These are phyloP conservation scores for Trichosporon ovoides DNA, from an alignment of 1,284 basidiomycete species.

Conservation along the genomic window DNA sequence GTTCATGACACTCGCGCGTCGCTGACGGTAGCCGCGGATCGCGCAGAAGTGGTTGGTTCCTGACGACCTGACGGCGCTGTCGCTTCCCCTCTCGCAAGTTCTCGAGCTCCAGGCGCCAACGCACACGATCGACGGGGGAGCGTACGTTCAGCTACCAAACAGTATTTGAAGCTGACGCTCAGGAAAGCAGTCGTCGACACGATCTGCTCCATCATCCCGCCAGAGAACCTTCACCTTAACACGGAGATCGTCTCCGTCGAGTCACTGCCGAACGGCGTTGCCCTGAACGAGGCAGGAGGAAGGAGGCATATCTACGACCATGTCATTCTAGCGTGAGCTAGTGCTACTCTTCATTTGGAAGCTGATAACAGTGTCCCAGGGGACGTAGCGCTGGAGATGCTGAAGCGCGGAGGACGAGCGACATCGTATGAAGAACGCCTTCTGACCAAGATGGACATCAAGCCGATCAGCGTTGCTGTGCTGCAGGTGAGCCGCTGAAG, in stretches of 20 bases:
- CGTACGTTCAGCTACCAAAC: conserved; percentile 39
- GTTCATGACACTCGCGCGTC: no score
- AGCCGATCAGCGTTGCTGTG: not conserved
- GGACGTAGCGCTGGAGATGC: conserved; percentile 60
- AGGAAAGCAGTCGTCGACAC: conserved; percentile 60
- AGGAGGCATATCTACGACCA: conserved; percentile 58
- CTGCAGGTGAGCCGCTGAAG: not conserved
- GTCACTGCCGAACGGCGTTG: conserved; percentile 30
- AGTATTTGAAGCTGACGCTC: conserved; percentile 36
- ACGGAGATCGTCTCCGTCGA: conserved; percentile 53
- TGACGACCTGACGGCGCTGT: conserved; percentile 15
- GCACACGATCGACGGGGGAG: conserved; percentile 61
- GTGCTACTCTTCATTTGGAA: no score
- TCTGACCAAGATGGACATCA: conserved; percentile 36
- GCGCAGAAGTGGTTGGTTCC: conserved; percentile 9
- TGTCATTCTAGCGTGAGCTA: conserved; percentile 64
- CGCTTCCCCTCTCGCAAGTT: conserved; percentile 10
- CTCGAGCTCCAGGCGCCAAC: not conserved
- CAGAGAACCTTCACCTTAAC: conserved; percentile 58
- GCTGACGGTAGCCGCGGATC: conserved; percentile 15
- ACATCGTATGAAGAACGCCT: conserved; percentile 57
- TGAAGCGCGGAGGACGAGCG: conserved; percentile 56
- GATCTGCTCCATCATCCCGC: conserved; percentile 58
- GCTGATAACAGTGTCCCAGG: conserved; percentile 54
- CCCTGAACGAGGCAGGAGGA: conserved; percentile 36